Evolutionary conservation across 148 eudicot genomes (phyloP).

Genomic region (Cornus kousa): DNA sequence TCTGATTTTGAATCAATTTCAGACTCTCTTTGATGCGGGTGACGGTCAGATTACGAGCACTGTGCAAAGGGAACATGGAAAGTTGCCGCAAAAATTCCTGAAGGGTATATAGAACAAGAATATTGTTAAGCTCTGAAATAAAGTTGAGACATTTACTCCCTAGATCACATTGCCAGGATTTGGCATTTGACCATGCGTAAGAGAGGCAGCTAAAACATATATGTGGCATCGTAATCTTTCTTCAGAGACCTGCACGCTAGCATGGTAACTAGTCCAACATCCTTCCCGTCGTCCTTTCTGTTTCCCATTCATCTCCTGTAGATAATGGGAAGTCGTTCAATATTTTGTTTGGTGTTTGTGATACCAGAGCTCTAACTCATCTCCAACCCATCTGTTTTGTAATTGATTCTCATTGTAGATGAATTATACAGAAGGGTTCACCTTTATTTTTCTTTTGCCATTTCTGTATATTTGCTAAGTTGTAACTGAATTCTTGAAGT

Average conservation of each 20-base stretch:
- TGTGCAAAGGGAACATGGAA: slow-evolving; percentile 70
- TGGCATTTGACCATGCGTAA: slow-evolving; percentile 19
- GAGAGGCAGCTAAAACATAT: background rate
- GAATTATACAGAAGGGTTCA: background rate
- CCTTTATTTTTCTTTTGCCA: background rate
- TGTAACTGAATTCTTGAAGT: background rate
- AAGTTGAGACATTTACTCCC: slow-evolving; percentile 62
- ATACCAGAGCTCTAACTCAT: no score
- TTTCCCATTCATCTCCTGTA: background rate
- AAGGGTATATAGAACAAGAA: slow-evolving; percentile 62
- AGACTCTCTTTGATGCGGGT: slow-evolving; percentile 66
- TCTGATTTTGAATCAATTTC: slow-evolving; percentile 74
- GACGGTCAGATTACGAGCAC: slow-evolving; percentile 43
- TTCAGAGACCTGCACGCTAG: background rate
- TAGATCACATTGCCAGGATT: slow-evolving; percentile 79
- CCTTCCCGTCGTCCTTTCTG: background rate
- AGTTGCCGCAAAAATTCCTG: slow-evolving; percentile 40
- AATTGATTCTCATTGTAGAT: background rate
- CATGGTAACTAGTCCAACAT: background rate
- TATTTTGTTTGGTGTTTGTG: background rate
- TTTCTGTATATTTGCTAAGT: background rate
- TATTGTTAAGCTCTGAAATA: slow-evolving; percentile 45
- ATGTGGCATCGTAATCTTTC: background rate
- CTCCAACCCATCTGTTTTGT: background rate
- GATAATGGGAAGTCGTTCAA: background rate